Conservation (phyloP, 164 flowering plant genomes). For the Umbellularia californica region DNA sequence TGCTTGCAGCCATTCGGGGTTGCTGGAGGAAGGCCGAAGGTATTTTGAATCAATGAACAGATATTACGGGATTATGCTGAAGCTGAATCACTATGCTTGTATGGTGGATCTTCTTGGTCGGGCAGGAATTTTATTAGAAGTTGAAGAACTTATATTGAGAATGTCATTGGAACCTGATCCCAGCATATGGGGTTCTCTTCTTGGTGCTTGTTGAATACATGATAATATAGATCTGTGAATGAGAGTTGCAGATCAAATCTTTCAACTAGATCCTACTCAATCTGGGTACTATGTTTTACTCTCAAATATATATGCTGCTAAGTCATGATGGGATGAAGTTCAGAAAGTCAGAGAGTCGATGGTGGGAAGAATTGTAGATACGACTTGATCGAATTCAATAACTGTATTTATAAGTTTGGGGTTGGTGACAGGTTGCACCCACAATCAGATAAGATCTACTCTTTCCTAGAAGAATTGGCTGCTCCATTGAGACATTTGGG, state of each 20-base stretch:
- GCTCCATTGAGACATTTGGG: conserved; percentile 11
- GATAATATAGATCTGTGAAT: conserved; percentile 11
- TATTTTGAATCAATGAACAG: conserved; percentile 12
- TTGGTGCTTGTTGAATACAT: conserved; percentile 16
- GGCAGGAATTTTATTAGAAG: conserved; percentile 11
- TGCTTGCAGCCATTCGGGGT: conserved; percentile 20
- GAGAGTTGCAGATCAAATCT: conserved; percentile 13
- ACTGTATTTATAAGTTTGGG: conserved; percentile 13
- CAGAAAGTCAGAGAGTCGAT: conserved; percentile 16
- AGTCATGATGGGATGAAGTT: conserved; percentile 18
- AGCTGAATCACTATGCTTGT: conserved; percentile 17
- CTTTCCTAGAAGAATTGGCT: conserved; percentile 11
- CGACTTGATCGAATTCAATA: conserved; percentile 14
- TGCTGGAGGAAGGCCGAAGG: conserved; percentile 12
- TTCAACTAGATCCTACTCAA: conserved; percentile 11
- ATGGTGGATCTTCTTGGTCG: conserved; percentile 22
- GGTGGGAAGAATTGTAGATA: conserved; percentile 12
- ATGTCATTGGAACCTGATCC: conserved; percentile 16
- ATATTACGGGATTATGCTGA: conserved; percentile 12
- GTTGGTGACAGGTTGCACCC: conserved; percentile 17
- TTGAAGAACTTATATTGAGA: conserved; percentile 13
- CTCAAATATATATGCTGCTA: conserved; percentile 18
- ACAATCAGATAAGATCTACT: conserved; percentile 13
- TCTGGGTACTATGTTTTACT: conserved; percentile 20
- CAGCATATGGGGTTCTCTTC: conserved; percentile 17